phyloP scores from a whole-genome alignment of 371 early-diverging fungal genomes.

The Smittium culicis region DNA sequence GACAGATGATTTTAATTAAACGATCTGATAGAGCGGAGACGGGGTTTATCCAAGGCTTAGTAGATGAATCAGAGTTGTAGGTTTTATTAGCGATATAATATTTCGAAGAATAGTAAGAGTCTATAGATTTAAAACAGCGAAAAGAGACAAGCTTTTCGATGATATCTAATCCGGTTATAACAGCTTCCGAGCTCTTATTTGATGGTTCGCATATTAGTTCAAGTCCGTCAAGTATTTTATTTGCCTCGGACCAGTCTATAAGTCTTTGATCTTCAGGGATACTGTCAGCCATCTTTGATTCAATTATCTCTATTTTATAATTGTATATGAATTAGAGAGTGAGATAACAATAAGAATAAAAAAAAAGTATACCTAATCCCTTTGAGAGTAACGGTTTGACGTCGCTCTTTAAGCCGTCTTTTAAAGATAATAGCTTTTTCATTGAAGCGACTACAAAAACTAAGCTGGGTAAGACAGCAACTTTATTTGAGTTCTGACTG shows the following conservation, averaged over 20 bases:
- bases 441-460: constrained; percentile 52
- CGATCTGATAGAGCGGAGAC: constrained; percentile 16
- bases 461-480: constrained; percentile 22
- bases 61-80: background rate
- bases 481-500: background rate
- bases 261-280: constrained; percentile 9
- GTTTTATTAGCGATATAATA: constrained; percentile 51
- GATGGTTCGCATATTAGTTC: constrained; percentile 42
- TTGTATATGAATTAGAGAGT: background rate
- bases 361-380: constrained; percentile 21
- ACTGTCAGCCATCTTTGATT: constrained; percentile 28
- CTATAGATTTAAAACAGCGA: constrained; percentile 38
- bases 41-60: constrained; percentile 4
- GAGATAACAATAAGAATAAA: background rate
- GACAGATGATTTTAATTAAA: constrained; percentile 18
- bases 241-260: constrained; percentile 28
- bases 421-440: constrained; percentile 37
- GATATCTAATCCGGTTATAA: constrained; percentile 48
- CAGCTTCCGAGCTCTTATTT: constrained; percentile 32
- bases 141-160: constrained; percentile 62
- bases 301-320: constrained; percentile 26
- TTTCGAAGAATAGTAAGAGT: constrained; percentile 50
- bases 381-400: constrained; percentile 29
- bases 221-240: constrained; percentile 41
- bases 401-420: constrained; percentile 36